These are phyloP conservation scores for Leishmania braziliensis DNA, from an alignment of 208 protist species.

Conservation along the genomic window DNA sequence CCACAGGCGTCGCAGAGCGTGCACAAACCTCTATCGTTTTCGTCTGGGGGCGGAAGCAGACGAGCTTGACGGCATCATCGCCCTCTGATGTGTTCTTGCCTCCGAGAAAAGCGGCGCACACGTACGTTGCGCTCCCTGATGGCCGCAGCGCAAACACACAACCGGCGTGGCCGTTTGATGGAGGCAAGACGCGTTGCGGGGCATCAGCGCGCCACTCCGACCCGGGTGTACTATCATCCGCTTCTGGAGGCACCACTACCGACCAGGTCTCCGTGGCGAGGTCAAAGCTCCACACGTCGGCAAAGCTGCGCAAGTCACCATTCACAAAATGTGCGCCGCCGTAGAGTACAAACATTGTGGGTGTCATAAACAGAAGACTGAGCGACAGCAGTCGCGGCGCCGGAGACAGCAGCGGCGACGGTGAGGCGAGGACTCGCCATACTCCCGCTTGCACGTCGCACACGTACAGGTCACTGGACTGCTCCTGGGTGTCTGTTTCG, in stretches of 20 bases:
- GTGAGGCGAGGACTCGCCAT: conserved; percentile 33
- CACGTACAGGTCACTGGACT: conserved; percentile 52
- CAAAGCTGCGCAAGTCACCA: conserved; percentile 49
- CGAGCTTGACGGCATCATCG: conserved; percentile 59
- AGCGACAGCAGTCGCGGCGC: conserved; percentile 50
- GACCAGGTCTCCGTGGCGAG: conserved; percentile 28
- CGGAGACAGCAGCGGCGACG: conserved; percentile 32
- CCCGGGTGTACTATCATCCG: background rate
- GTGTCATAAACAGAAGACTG: conserved; percentile 48
- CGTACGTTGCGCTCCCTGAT: background rate
- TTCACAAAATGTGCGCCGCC: conserved; percentile 67
- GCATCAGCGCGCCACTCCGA: background rate
- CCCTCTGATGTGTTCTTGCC: conserved; percentile 67
- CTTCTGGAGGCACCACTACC: background rate
- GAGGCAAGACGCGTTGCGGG: conserved; percentile 20
- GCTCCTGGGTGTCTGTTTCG: conserved; percentile 52
- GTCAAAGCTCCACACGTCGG: conserved; percentile 54
- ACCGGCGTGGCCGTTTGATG: conserved; percentile 48
- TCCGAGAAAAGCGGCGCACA: conserved; percentile 53
- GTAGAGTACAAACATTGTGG: conserved; percentile 49
- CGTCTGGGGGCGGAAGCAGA: conserved; percentile 7
- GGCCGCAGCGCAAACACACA: conserved; percentile 19
- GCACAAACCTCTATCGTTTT: conserved; percentile 6
- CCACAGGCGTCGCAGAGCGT: conserved; percentile 5
- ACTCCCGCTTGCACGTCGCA: conserved; percentile 38